Evolutionary conservation across 768 basidiomycete species (phyloP).

Genomic region (Gloeopeniophorella convolvens): DNA sequence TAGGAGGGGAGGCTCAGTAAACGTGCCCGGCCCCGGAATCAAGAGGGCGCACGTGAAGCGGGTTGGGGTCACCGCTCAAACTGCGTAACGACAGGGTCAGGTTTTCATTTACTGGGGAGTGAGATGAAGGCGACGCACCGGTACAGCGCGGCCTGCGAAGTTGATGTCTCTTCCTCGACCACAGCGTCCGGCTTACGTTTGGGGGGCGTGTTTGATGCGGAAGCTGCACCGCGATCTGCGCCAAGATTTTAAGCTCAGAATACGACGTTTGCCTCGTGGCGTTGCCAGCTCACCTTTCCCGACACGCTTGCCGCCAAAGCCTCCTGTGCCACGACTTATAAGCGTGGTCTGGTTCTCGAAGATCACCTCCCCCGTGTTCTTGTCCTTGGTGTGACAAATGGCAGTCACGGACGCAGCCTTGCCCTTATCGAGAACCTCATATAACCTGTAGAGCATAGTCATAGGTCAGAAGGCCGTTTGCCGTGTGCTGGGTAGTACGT

Average conservation of each 20-base stretch:
- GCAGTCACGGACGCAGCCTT: slow-evolving; percentile 89
- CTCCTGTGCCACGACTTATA: slow-evolving; percentile 91
- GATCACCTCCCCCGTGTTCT: slow-evolving; percentile 65
- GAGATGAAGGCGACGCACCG: slow-evolving; percentile 42
- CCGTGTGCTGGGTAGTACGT: not conserved
- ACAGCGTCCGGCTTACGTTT: slow-evolving; percentile 80
- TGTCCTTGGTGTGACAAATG: slow-evolving; percentile 75
- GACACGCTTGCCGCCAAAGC: slow-evolving; percentile 85
- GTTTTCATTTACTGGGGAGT: not conserved
- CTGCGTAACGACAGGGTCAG: slow-evolving; percentile 33
- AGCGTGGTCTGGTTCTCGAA: slow-evolving; percentile 92
- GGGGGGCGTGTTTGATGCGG: slow-evolving; percentile 74
- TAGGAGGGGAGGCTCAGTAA: slow-evolving; percentile 26
- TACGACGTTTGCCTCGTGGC: not conserved
- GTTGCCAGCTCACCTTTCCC: slow-evolving; percentile 57
- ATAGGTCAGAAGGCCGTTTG: not conserved
- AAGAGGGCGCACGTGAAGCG: slow-evolving; percentile 61
- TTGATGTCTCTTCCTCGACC: slow-evolving; percentile 79
- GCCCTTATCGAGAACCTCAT: slow-evolving; percentile 85
- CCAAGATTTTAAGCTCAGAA: not conserved
- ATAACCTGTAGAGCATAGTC: slow-evolving; percentile 36
- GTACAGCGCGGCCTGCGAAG: slow-evolving; percentile 86
- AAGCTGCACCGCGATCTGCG: slow-evolving; percentile 83
- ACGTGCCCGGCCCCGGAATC: not conserved
- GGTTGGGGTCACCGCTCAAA: slow-evolving; percentile 87